A percentile compares a stretch with the other conserved stretches of the same genome.
phyloP scores from a whole-genome alignment of 306 rosid genomes.

The Cucurbita ficifolia region DNA sequence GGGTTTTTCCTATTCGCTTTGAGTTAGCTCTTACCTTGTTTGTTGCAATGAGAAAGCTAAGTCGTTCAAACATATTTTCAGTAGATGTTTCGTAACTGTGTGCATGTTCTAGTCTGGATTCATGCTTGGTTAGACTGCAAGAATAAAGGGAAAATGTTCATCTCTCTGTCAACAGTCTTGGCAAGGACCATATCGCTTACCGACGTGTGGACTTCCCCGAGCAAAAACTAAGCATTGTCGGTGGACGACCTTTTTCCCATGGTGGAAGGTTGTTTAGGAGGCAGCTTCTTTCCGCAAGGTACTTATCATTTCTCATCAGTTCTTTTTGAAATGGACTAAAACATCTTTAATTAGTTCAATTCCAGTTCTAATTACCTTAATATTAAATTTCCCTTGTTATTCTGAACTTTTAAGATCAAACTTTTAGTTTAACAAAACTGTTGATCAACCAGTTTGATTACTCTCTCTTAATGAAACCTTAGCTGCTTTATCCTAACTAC shows the following conservation, averaged over 20 bases:
- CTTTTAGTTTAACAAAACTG: not conserved
- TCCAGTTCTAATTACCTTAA: not conserved
- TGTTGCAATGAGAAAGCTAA: not conserved
- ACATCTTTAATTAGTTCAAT: not conserved
- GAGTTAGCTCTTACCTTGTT: not conserved
- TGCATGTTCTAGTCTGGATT: not conserved
- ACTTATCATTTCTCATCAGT: not conserved
- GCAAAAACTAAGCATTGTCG: conserved; percentile 62
- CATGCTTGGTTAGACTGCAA: not conserved
- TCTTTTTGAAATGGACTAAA: not conserved
- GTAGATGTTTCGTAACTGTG: not conserved
- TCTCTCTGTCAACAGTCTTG: conserved; percentile 46
- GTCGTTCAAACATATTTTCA: not conserved
- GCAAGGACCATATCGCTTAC: conserved; percentile 69
- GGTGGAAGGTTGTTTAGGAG: conserved; percentile 54
- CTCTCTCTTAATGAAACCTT: not conserved
- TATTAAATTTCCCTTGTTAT: not conserved
- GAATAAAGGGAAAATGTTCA: not conserved
- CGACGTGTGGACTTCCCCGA: conserved; percentile 49
- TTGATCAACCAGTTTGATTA: not conserved
- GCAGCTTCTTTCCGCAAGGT: conserved; percentile 75
- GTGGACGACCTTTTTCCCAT: conserved; percentile 82
- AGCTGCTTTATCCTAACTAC: not conserved
- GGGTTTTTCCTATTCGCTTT: not conserved
- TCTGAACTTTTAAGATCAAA: not conserved